Conservation (phyloP, 2,329 filamentous ascomycete genomes). For the Teratosphaeria zuluensis region DNA sequence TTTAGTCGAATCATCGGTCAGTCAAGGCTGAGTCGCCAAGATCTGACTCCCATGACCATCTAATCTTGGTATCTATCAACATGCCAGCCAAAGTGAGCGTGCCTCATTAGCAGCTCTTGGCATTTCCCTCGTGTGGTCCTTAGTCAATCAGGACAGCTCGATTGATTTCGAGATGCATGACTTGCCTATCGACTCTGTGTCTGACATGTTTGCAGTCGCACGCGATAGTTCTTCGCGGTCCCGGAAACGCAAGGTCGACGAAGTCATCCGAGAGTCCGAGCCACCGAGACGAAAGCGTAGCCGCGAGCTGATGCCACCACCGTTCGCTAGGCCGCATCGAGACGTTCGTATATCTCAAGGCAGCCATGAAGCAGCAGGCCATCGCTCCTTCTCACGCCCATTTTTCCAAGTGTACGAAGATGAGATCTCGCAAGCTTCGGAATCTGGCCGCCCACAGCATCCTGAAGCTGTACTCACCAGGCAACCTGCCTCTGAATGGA, state of each 20-base stretch:
- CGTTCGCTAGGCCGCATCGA: constrained; percentile 7
- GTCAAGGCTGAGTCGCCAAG: too few relatives aligned
- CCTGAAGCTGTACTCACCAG: not conserved
- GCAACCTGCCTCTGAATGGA: not conserved
- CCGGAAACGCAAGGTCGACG: constrained; percentile 24
- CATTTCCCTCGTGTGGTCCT: too few relatives aligned
- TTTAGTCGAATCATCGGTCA: too few relatives aligned
- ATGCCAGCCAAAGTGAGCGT: too few relatives aligned
- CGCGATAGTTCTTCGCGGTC: constrained; percentile 15
- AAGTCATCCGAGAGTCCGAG: constrained; percentile 7
- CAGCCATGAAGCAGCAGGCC: not conserved
- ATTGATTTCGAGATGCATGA: too few relatives aligned
- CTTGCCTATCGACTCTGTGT: not conserved
- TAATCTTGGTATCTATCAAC: too few relatives aligned
- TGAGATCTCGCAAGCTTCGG: not conserved
- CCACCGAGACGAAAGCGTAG: constrained; percentile 6
- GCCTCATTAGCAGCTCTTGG: too few relatives aligned
- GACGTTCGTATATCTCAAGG: not conserved
- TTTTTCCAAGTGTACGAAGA: not conserved
- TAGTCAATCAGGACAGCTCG: too few relatives aligned
- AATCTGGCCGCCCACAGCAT: not conserved
- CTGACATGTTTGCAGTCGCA: constrained; percentile 4
- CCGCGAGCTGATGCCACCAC: constrained; percentile 32
- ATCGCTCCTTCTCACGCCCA: not conserved
- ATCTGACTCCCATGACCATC: too few relatives aligned